phyloP scores from a whole-genome alignment of 2,329 filamentous ascomycete species.

The Aspergillus intermedius region DNA sequence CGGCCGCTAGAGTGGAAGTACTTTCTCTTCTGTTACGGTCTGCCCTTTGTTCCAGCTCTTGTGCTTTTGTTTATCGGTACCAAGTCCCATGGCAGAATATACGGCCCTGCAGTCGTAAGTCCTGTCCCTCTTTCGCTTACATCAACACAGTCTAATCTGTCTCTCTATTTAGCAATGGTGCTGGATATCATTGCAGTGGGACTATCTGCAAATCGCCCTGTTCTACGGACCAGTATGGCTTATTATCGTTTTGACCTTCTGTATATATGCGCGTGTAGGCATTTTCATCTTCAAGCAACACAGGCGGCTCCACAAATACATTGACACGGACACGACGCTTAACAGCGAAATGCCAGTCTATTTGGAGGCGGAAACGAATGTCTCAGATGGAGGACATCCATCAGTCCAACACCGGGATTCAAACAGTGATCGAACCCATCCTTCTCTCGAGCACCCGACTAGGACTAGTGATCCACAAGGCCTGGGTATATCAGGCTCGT shows the following conservation, averaged over 20 bases:
- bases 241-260: slow-evolving; percentile 7
- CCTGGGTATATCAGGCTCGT: background rate
- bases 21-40: slow-evolving; percentile 59
- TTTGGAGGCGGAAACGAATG: background rate
- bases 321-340: background rate
- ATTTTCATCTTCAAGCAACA: background rate
- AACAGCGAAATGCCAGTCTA: background rate
- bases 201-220: slow-evolving; percentile 61
- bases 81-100: slow-evolving; percentile 48
- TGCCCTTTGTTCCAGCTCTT: slow-evolving; percentile 61
- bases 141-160: slow-evolving; percentile 39
- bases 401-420: background rate
- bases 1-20: slow-evolving; percentile 63
- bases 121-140: slow-evolving; percentile 35
- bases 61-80: slow-evolving; percentile 57
- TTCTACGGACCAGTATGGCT: slow-evolving; percentile 52
- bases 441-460: background rate
- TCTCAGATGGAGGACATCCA: background rate
- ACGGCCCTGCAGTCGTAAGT: slow-evolving; percentile 41
- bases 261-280: slow-evolving; percentile 18
- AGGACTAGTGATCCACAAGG: background rate
- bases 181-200: slow-evolving; percentile 61
- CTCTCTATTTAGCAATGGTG: slow-evolving; percentile 53
- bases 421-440: background rate
- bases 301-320: background rate